A percentile compares a stretch with the other conserved stretches of the same genome.
Evolutionary conservation across 495 filamentous ascomycete species (phyloP).

Genomic region (Hypoxylon fragiforme): DNA sequence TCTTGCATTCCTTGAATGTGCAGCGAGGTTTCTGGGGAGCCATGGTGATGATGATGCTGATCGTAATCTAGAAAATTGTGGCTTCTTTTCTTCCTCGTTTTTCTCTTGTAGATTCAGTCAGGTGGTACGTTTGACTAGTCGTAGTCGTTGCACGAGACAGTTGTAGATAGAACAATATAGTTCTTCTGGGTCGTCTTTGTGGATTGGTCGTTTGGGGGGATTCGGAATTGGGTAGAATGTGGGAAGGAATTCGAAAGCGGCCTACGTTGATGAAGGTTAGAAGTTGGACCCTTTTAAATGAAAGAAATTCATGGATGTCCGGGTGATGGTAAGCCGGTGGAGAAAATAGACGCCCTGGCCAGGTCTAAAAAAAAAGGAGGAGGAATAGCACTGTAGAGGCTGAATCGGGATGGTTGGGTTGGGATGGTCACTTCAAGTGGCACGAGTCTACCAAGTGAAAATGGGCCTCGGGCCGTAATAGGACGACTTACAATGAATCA

Average conservation of each 20-base stretch:
- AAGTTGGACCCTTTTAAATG: conserved; percentile 26
- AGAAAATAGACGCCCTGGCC: conserved; percentile 30
- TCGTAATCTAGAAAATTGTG: neutral
- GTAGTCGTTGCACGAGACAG: neutral
- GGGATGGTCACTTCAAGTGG: too few relatives aligned
- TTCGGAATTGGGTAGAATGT: conserved; percentile 28
- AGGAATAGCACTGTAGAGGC: conserved; percentile 19
- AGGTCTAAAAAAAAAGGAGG: conserved; percentile 27
- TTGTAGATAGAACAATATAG: neutral
- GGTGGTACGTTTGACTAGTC: neutral
- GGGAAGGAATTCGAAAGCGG: conserved; percentile 36
- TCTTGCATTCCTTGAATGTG: conserved; percentile 84
- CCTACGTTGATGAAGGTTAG: conserved; percentile 22
- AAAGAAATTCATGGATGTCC: conserved; percentile 16
- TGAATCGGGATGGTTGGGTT: conserved; percentile 18
- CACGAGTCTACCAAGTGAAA: too few relatives aligned
- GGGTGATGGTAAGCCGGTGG: conserved; percentile 25
- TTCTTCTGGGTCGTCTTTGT: conserved; percentile 16
- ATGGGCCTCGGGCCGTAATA: conserved; percentile 25
- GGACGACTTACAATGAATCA: conserved; percentile 26
- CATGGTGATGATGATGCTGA: conserved; percentile 42
- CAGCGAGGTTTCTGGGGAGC: conserved; percentile 82
- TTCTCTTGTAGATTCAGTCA: neutral
- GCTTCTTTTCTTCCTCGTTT: neutral
- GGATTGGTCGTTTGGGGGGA: conserved; percentile 30